Base-by-base conservation (phyloP, 129 eudicot genomes). In the Deinandra increscens region DNA sequence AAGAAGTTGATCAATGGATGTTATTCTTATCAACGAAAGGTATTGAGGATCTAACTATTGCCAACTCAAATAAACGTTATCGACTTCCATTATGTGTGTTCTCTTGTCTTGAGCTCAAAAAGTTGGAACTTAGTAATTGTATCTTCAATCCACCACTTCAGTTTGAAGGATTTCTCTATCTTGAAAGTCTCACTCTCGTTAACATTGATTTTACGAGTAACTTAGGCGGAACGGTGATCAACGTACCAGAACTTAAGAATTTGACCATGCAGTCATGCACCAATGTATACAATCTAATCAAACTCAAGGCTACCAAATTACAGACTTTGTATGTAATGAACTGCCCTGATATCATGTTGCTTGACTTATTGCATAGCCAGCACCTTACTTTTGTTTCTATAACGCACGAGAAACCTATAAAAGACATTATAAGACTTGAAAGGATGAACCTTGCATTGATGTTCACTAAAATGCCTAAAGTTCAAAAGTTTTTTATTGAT, bases 1-100 rank as follows among this genome's bases (percentile, higher is more conserved):
- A n/a, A 70, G 81, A 70, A 44, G 60, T 78, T 2, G 62, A 78
- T 43, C 67, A 42, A 53, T 71, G 77, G 81, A 55, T 78, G 46
- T 20, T 17, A 33, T 55, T 55, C 29, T 53, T 78, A 18, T 78
- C 73, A 41, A 55, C 33, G 66, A 56, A 71, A 8, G 67, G 62
- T 54, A 68, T 78, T 0, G 45, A 10, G 54, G 69, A 78, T 34
- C 29, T 58, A 41, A 4, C 6, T 14, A 15, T 69, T 46, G 9
- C 3, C 17, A 60, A 50, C 53, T 8, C 12, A 9, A 51, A 53
- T 9, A 7, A 0, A 42, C n/a, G 1, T 18, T 56, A 51, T 17
- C 11, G 23, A 38, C 48, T 61, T 39, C 70, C 76, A 12, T 15
- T 20, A 26, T 18, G 31, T 12, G 19, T 77, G 13, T 70, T 60